A percentile compares a stretch with the other conserved stretches of the same genome.
phyloP scores from a whole-genome alignment of 352 stramenopile species.

The Phytophthora sp. region DNA sequence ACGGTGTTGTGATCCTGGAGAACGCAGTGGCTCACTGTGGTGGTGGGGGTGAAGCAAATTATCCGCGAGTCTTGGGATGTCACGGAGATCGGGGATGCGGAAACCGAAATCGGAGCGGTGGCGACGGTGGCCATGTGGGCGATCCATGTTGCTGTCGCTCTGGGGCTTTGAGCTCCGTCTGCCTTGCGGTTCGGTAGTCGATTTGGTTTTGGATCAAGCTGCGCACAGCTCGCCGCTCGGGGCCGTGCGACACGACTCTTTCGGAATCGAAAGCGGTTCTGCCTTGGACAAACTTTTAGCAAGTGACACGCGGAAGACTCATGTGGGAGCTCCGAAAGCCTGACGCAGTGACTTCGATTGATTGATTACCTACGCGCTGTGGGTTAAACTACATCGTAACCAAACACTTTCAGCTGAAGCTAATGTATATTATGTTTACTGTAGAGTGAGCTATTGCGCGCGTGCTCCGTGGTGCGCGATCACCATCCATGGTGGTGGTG shows the following conservation, averaged over 20 bases:
- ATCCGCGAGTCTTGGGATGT: neutral
- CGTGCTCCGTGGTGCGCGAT: neutral
- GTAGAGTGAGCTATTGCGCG: neutral
- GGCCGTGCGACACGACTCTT: neutral
- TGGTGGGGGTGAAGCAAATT: neutral
- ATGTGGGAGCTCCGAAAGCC: neutral
- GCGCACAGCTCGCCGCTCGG: no score
- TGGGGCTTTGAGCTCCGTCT: neutral
- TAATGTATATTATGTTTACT: neutral
- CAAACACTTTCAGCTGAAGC: neutral
- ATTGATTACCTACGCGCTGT: neutral
- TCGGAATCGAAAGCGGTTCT: neutral
- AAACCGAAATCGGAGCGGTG: neutral
- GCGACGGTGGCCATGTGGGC: neutral
- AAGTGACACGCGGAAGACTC: neutral
- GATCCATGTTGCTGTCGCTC: neutral
- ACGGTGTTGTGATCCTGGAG: neutral
- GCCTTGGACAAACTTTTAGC: neutral
- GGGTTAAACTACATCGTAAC: neutral
- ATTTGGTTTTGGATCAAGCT: neutral
- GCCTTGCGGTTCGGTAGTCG: neutral
- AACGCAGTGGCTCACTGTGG: neutral
- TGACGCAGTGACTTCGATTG: neutral
- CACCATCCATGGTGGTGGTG: constrained; percentile 21
- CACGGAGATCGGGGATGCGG: constrained; percentile 3